Percentiles rank a stretch among this genome's conserved stretches.
These are phyloP conservation scores for Podaxis mareebaensis DNA, from an alignment of 768 basidiomycete species.

Conservation along the genomic window DNA sequence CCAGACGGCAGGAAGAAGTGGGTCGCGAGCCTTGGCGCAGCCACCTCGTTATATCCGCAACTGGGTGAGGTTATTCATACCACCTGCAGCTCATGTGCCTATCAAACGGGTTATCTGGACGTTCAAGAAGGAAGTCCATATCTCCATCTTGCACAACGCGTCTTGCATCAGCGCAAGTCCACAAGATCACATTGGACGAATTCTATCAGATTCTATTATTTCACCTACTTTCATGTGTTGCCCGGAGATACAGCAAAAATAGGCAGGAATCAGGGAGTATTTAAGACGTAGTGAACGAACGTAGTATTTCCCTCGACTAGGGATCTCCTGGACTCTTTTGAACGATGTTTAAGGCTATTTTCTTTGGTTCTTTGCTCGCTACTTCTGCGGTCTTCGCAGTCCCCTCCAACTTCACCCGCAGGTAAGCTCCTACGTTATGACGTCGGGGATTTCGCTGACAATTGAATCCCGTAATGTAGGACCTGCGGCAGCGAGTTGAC, in stretches of 20 bases:
- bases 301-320: background rate
- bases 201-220: background rate
- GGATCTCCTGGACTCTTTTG: background rate
- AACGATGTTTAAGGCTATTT: constrained; percentile 27
- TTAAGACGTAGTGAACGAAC: background rate
- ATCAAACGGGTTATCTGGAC: background rate
- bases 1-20: background rate
- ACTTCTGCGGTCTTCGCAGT: constrained; percentile 28
- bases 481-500: constrained; percentile 40
- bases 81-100: background rate
- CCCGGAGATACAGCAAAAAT: background rate
- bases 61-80: background rate
- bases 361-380: constrained; percentile 29
- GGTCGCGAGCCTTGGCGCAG: background rate
- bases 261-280: background rate
- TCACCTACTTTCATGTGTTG: background rate
- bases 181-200: background rate
- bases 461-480: constrained; percentile 20
- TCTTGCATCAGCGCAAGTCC: background rate
- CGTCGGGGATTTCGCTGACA: background rate
- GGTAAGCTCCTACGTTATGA: background rate
- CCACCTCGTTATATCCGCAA: background rate
- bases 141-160: background rate
- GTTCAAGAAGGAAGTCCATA: background rate
- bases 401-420: constrained; percentile 23